Evolutionary conservation across 163 green algal species (phyloP), one percentile per base, ranked within the genome.

Genomic region (Volvox carteri): DNA sequence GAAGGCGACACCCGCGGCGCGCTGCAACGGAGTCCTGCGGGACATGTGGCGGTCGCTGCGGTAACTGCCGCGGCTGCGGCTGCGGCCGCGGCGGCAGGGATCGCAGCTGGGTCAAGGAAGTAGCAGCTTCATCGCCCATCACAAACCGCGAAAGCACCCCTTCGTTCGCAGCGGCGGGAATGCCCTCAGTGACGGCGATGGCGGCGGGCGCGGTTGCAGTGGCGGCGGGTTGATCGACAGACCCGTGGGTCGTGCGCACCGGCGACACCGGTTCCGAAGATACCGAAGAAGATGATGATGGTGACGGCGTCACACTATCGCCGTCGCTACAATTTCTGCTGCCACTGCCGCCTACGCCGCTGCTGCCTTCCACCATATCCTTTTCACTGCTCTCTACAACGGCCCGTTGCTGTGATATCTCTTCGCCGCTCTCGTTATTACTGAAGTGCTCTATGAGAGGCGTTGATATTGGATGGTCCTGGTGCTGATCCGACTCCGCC

Each of bases 191-290:
- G 60, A 39, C 60, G 23, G 60, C 60, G 28, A 39, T 33, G 23
- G 60, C 60, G 60, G 14, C n/a, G n/a, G n/a, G n/a, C n/a, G n/a
- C n/a, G n/a, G n/a, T n/a, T 2, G 54, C 9, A 72, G 37, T 72
- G 65, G 65, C 65, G 65, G 65, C 33, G 33, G 65, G 41, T n/a
- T n/a, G n/a, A n/a, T n/a, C n/a, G 33, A 54, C 70, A 37, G 70
- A 54, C 37, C 39, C 70, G 14, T 3, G 37, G 39, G 70, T 54
- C 70, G 39, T 41, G 21, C 16, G 37, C 70, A 52, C 1, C 21
- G 70, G 70, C 39, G 70, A 78, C 4, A n/a, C 39, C 39, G 70
- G 70, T 21, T 78, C 70, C 21, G 70, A 78, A 7, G 70, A 78
- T 23, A 19, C 70, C 16, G 37, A 30, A 1, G 70, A 56, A 16